A percentile compares a stretch with the other conserved stretches of the same genome.
These are phyloP conservation scores for Lactarius trivialis DNA, from an alignment of 768 basidiomycete genomes.

Conservation along the genomic window DNA sequence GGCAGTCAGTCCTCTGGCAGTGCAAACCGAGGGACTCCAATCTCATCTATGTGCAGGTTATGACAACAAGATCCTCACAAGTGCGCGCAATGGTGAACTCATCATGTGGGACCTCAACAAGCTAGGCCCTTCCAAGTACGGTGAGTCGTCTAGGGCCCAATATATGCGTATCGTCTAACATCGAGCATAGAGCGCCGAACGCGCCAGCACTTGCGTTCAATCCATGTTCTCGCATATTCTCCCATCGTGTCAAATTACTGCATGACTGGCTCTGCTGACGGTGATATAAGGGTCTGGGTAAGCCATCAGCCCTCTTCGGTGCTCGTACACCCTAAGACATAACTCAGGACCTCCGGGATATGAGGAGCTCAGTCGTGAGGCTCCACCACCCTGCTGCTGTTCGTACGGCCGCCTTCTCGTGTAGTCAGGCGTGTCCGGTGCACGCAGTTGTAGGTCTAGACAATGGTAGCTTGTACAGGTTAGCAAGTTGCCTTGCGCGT, in stretches of 20 bases:
- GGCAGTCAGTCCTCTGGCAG: constrained; percentile 42
- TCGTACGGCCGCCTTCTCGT: constrained; percentile 65
- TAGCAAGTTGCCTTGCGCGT: constrained; percentile 14
- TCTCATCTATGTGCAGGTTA: constrained; percentile 40
- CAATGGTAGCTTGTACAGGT: constrained; percentile 47
- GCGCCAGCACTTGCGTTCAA: constrained; percentile 66
- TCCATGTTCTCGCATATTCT: constrained; percentile 64
- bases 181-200: constrained; percentile 49
- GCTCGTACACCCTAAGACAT: constrained; percentile 1
- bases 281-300: constrained; percentile 77
- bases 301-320: constrained; percentile 21
- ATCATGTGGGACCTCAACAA: constrained; percentile 80
- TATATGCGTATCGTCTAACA: neutral
- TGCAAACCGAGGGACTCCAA: neutral
- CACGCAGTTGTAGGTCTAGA: constrained; percentile 46
- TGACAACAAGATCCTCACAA: constrained; percentile 71
- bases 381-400: constrained; percentile 67
- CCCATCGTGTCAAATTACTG: constrained; percentile 63
- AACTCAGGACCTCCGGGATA: constrained; percentile 62
- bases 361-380: constrained; percentile 60
- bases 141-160: constrained; percentile 32
- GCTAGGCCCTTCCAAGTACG: constrained; percentile 59
- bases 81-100: constrained; percentile 74
- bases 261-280: constrained; percentile 75
- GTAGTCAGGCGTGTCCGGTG: constrained; percentile 54